A percentile compares a stretch with the other conserved stretches of the same genome.
phyloP scores from a whole-genome alignment of 2,329 filamentous ascomycete species.

The Zarea fungicola region DNA sequence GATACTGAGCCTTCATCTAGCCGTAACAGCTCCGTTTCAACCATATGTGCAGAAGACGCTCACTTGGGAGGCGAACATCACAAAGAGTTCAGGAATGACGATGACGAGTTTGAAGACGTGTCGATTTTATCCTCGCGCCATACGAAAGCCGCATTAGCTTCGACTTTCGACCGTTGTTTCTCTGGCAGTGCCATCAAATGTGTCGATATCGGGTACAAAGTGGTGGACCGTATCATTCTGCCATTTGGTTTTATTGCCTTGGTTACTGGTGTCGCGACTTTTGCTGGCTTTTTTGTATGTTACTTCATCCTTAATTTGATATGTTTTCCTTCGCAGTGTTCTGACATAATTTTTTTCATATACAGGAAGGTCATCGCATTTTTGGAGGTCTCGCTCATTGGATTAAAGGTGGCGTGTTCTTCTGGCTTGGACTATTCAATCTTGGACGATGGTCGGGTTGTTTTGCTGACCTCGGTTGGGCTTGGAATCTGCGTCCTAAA shows the following conservation, averaged over 20 bases:
- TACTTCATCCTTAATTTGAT: no score
- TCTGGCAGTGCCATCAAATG: conserved; percentile 52
- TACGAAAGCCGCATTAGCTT: conserved; percentile 41
- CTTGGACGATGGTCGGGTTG: conserved; percentile 86
- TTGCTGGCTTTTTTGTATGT: conserved; percentile 80
- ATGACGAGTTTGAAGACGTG: conserved; percentile 31
- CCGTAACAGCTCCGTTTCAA: conserved; percentile 60
- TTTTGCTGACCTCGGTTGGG: conserved; percentile 89
- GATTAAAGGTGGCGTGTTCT: conserved; percentile 91
- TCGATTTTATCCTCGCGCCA: conserved; percentile 36
- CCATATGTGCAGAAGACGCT: conserved; percentile 44
- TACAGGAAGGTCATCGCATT: conserved; percentile 59
- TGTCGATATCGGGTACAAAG: conserved; percentile 56
- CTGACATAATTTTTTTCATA: background rate
- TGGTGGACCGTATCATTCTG: conserved; percentile 72
- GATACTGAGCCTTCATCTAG: conserved; percentile 64
- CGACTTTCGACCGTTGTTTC: conserved; percentile 49
- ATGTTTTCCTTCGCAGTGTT: no score
- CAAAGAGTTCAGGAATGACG: conserved; percentile 47
- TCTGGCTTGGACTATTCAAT: conserved; percentile 85
- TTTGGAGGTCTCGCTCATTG: conserved; percentile 89
- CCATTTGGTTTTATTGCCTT: conserved; percentile 72
- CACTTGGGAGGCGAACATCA: conserved; percentile 30
- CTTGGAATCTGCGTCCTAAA: conserved; percentile 80
- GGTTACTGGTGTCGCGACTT: conserved; percentile 67